Base-by-base conservation (phyloP, 2,329 filamentous ascomycete species). In the Zopfia rhizophila region DNA sequence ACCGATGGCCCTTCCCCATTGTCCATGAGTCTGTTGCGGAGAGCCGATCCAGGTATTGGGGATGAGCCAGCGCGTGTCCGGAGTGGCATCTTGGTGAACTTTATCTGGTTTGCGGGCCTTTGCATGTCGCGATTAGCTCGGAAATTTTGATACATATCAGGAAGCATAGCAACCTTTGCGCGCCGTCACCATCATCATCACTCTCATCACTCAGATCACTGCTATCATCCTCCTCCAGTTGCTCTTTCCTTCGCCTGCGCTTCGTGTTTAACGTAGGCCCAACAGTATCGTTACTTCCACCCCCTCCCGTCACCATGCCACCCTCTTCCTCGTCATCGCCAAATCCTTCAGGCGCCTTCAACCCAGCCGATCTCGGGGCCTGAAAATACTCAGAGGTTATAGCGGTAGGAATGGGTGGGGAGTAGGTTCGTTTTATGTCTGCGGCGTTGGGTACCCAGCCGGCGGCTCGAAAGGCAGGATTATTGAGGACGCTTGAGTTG, bases 51-150 rank as follows among this genome's bases (percentile, higher is more conserved):
- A 16, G 57, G 68, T 25, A 89, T 86, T 3, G 93, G 93, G 35
- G 93, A 97, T 1, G 92, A 97, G 8, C 90, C 93, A 18, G 92
- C 90, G 44, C 93, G 86, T 56, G 85, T 86, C 21, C 92, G 84
- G 30, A 96, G 82, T 1, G 94, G 93, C 90, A 97, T 93, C 74
- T 97, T 97, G 36, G 89, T 86, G 72, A 99, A 99, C 66, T 93
- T 92, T 69, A 97, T 96, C 69, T 95, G 90, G 67, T 95, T 90
- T 2, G 88, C 88, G 31, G 89, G 88, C 41, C 88, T 65, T 48
- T 47, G 37, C 25, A 31, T 24, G 27, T 16, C 35, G 24, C 5
- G 12, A 13, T 18, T 14, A 18, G 8, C 21, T 19, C n/a, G 19
- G 13, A 28, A 23, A 21, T n/a, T n/a, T 31, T 22, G 16, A 27